Conservation (phyloP, 2,329 filamentous ascomycete species). For the Colletotrichum orchidophilum region DNA sequence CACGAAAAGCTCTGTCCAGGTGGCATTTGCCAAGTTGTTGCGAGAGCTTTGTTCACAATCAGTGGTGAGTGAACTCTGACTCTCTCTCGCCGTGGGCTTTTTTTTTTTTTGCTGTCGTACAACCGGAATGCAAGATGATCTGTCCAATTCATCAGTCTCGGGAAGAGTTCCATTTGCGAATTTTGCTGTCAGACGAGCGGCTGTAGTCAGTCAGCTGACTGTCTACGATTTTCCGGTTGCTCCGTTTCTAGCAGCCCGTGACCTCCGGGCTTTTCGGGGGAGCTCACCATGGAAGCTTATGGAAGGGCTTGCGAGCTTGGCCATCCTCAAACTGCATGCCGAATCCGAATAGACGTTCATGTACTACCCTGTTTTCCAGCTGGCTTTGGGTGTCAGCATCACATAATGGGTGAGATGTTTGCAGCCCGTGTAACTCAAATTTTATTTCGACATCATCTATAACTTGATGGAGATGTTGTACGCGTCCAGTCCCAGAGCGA, state of each 20-base stretch:
- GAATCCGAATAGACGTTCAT: not conserved
- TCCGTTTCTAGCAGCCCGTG: not conserved
- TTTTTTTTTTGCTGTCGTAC: not conserved
- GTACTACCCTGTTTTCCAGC: not conserved
- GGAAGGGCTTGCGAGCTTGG: not conserved
- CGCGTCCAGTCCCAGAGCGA: constrained; percentile 74
- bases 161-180: not conserved
- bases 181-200: not conserved
- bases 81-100: not conserved
- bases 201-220: not conserved
- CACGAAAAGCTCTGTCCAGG: not conserved
- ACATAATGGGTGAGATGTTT: not conserved
- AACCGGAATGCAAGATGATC: not conserved
- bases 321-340: not conserved
- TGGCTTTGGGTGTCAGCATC: not conserved
- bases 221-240: not conserved
- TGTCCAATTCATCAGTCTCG: not conserved
- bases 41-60: not conserved
- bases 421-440: not conserved
- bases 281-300: not conserved
- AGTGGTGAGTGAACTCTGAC: no score
- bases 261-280: not conserved
- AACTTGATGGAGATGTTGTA: constrained; percentile 77
- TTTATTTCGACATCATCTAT: constrained; percentile 46
- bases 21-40: not conserved